Evolutionary conservation across 1,139 yeast species (phyloP).

Genomic region (Nakaseomyces delphensis): DNA sequence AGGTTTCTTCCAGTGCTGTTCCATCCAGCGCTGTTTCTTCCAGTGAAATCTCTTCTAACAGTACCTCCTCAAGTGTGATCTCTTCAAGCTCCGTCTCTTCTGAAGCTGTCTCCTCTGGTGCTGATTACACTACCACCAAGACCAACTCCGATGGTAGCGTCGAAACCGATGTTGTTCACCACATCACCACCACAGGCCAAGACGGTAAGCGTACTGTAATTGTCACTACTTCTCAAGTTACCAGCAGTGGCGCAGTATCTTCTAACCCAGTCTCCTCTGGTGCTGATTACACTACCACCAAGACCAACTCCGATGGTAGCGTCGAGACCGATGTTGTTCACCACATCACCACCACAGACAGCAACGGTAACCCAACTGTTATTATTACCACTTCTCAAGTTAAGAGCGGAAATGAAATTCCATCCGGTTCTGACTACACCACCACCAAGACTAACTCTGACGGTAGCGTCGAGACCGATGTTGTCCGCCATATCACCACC

Average conservation of each 20-base stretch:
- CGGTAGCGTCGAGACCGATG: not conserved
- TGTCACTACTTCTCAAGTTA: not conserved
- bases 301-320: not conserved
- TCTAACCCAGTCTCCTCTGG: not conserved
- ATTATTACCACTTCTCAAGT: not conserved
- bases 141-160: not conserved
- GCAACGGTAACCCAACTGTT: not conserved
- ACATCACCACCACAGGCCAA: conserved; percentile 3
- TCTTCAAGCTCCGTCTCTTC: not conserved
- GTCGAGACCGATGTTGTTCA: not conserved
- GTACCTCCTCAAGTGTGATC: not conserved
- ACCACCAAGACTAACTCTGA: not conserved
- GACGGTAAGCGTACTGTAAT: not conserved
- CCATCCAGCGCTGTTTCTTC: too few relatives aligned
- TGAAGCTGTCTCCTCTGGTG: not conserved
- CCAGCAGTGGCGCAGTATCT: not conserved
- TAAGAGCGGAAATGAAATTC: not conserved
- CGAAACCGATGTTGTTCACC: not conserved
- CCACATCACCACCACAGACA: conserved; percentile 5
- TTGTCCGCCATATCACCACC: conserved; percentile 4
- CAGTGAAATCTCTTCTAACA: too few relatives aligned
- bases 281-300: conserved; percentile 1
- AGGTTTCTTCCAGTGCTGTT: not conserved
- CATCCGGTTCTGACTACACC: not conserved
- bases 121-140: conserved; percentile 1